Conservation (phyloP, 495 filamentous ascomycete species). For the Immersiella caudata region DNA sequence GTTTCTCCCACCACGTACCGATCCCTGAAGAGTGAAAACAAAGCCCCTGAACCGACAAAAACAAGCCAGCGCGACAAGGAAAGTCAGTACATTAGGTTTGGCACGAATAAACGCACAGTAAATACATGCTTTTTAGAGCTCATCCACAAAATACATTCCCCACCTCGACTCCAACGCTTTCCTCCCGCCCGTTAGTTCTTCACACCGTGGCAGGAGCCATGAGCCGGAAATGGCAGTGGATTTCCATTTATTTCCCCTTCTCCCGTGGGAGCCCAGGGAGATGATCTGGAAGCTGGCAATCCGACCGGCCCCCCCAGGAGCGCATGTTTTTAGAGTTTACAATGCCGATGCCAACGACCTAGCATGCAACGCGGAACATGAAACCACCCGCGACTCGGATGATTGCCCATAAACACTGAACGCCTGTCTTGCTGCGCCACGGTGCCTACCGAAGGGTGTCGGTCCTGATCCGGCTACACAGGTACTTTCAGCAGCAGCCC, state of each 20-base stretch:
- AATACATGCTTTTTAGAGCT: no score
- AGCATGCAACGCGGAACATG: conserved; percentile 13
- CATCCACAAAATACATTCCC: no score
- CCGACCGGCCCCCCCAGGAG: conserved; percentile 21
- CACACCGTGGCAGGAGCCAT: no score
- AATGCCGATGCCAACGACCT: conserved; percentile 3
- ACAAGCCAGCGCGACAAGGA: no score
- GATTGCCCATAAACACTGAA: background rate
- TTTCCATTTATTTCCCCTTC: conserved; percentile 19
- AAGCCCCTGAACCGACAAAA: no score
- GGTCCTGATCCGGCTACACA: background rate
- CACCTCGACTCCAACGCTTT: no score
- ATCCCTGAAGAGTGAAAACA: no score
- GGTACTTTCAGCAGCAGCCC: conserved; percentile 21
- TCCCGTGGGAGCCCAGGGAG: conserved; percentile 17
- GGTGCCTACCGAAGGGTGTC: conserved; percentile 17
- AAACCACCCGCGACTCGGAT: background rate
- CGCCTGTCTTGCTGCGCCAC: conserved; percentile 12
- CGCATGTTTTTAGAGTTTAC: conserved; percentile 20
- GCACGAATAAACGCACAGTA: no score
- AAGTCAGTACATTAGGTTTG: no score
- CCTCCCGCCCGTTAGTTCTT: no score
- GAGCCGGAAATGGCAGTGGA: conserved; percentile 15
- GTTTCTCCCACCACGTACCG: no score
- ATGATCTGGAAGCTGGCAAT: conserved; percentile 22